phyloP scores from a whole-genome alignment of 129 eudicot species.

The Oenanthe sinensis region DNA sequence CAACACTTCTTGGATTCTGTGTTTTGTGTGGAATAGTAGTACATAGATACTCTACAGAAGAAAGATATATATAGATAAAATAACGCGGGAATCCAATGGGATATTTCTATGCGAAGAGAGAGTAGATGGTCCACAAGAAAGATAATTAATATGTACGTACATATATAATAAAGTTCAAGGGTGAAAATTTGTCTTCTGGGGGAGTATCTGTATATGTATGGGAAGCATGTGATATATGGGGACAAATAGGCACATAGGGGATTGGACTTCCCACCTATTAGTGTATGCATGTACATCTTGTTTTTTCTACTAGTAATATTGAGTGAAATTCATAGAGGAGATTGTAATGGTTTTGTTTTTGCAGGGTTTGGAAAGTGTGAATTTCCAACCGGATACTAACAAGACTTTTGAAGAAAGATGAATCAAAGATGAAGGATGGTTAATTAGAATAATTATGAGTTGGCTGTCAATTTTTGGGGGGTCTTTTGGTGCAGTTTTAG shows the following conservation, averaged over 20 bases:
- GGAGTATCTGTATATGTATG: neutral
- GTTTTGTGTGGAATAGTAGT: too few relatives aligned
- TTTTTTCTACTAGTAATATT: too few relatives aligned
- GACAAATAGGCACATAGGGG: neutral
- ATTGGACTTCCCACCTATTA: too few relatives aligned
- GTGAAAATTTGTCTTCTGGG: neutral
- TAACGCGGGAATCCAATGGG: constrained; percentile 7
- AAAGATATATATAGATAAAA: neutral
- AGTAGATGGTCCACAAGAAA: neutral
- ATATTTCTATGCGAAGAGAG: neutral
- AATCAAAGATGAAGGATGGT: neutral
- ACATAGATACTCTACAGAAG: too few relatives aligned
- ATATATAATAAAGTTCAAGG: too few relatives aligned
- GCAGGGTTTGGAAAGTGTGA: constrained; percentile 90
- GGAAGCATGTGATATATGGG: neutral
- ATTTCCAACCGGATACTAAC: constrained; percentile 49
- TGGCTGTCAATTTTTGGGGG: neutral
- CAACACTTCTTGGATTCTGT: neutral
- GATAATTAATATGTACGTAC: too few relatives aligned
- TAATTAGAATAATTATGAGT: neutral
- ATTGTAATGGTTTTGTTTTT: constrained; percentile 8
- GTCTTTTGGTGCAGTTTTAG: neutral
- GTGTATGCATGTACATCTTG: too few relatives aligned
- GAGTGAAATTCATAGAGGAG: neutral
- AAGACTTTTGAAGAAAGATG: neutral